Percentiles rank a stretch among this genome's conserved stretches.
Evolutionary conservation across 805 yeast genomes (phyloP).

Genomic region (Lachancea meyersii): DNA sequence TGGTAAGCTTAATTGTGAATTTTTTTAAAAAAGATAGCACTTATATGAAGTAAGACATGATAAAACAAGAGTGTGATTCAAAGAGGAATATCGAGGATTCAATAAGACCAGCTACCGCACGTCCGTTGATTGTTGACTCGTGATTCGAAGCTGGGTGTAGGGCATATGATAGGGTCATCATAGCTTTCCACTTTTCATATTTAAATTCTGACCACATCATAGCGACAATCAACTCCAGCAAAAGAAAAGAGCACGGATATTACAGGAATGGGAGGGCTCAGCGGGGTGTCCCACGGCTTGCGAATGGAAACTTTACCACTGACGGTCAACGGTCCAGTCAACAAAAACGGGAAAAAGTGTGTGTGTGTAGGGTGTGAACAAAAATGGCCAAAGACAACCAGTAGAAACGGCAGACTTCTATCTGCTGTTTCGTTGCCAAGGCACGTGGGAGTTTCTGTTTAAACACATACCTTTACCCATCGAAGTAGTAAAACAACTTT

Average conservation of each 20-base stretch:
- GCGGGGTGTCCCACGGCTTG: constrained; percentile 2
- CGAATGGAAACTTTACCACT: not conserved
- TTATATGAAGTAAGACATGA: not conserved
- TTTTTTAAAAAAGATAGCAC: not conserved
- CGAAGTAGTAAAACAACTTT: not conserved
- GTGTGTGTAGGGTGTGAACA: not conserved
- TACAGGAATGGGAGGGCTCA: constrained; percentile 6
- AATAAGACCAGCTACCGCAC: too few relatives aligned
- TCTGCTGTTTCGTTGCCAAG: constrained; percentile 7
- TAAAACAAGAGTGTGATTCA: not conserved
- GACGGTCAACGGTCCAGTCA: constrained; percentile 3
- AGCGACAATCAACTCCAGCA: constrained; percentile 8
- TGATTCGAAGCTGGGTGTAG: not conserved
- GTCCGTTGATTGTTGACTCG: not conserved
- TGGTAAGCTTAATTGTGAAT: not conserved
- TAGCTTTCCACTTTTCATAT: not conserved
- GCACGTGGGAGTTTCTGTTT: not conserved
- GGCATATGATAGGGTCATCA: not conserved
- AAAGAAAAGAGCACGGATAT: constrained; percentile 7
- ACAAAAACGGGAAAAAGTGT: not conserved
- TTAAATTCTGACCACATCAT: not conserved
- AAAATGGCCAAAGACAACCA: constrained; percentile 2
- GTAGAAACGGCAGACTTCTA: constrained; percentile 9
- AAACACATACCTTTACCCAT: not conserved
- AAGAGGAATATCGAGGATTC: not conserved